Conservation (phyloP, 345 rosid genomes). For the Crucihimalaya himalaica region DNA sequence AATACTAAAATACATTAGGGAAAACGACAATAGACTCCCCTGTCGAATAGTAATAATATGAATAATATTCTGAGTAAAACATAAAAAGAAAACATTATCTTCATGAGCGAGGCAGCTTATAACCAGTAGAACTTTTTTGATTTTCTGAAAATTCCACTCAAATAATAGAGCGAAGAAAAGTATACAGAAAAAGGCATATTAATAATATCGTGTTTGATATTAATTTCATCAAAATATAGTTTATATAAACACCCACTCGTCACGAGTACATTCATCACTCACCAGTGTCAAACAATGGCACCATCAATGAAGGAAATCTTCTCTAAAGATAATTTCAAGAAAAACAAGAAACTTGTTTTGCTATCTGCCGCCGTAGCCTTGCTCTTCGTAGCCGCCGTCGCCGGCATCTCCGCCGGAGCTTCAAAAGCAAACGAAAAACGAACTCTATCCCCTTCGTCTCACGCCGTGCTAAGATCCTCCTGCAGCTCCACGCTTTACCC, state of each 20-base stretch:
- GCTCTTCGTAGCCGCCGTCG: constrained; percentile 28
- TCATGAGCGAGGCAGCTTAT: constrained; percentile 16
- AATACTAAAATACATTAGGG: neutral
- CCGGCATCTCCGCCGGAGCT: constrained; percentile 37
- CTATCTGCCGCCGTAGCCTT: constrained; percentile 26
- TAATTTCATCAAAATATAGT: constrained; percentile 3
- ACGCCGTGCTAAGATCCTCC: constrained; percentile 58
- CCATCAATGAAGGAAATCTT: constrained; percentile 27
- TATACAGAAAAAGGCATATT: neutral
- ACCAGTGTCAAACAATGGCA: constrained; percentile 30
- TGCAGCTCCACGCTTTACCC: constrained; percentile 68
- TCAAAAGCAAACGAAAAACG: constrained; percentile 27
- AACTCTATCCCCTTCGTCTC: constrained; percentile 47
- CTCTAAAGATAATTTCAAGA: constrained; percentile 33
- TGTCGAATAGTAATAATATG: neutral
- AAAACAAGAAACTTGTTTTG: constrained; percentile 30
- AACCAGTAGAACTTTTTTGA: constrained; percentile 4
- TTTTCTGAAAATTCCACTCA: constrained; percentile 10
- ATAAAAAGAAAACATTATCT: constrained; percentile 24
- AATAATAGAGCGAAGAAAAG: constrained; percentile 34
- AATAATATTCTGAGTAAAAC: neutral
- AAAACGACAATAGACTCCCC: constrained; percentile 26
- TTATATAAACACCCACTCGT: constrained; percentile 31
- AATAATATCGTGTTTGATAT: constrained; percentile 7
- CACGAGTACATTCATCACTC: constrained; percentile 33